Evolutionary conservation across 225 moss, liverwort and hornwort genomes (phyloP), one percentile per base, ranked within the genome.

Genomic region (Straminergon stramineum): DNA sequence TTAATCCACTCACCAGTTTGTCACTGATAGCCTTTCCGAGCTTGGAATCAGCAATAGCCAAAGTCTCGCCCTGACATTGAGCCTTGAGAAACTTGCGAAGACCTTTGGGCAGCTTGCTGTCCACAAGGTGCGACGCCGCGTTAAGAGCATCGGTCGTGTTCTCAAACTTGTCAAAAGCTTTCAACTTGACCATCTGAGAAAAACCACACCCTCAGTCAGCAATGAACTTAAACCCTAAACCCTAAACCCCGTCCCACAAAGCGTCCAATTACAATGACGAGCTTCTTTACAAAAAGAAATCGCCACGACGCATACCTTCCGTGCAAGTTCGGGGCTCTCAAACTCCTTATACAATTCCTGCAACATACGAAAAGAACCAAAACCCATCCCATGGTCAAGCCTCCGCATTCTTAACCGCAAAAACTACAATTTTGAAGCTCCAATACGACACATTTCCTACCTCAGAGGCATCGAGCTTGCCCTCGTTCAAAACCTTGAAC

Each of bases 11-110:
- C 70, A 93, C 93, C 92, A 98, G 30, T 87, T 97, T 97, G 79
- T 97, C 95, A 79, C 94, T 97, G 84, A 97, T 95, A 13, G 95
- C 92, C 89, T 95, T 98, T 14, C 96, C 97, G 3, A 98, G 93
- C 91, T 98, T 98, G 24, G 97, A 95, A 83, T 98, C 97, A 18
- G 95, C 97, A 37, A 98, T 91, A n/a, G 95, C 97, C 84, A 98
- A 81, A 35, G 95, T 96, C 86, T 98, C 96, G 6, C 95, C 96
- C 32, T 93, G 92, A 67, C 95, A 96, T 85, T 98, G 83, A 19
- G 93, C 90, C 92, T 98, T 96, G 34, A 98, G 82, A 60, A 98
- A 98, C 89, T 97, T 98, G 88, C 95, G 95, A 32, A 98, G 90
- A 7, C 96, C 95, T 85, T 98, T 98, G 20, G 94, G 95, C 70